Evolutionary conservation across 31 red algal genomes (phyloP).

Genomic region (Odonthalia washingtoniensis): DNA sequence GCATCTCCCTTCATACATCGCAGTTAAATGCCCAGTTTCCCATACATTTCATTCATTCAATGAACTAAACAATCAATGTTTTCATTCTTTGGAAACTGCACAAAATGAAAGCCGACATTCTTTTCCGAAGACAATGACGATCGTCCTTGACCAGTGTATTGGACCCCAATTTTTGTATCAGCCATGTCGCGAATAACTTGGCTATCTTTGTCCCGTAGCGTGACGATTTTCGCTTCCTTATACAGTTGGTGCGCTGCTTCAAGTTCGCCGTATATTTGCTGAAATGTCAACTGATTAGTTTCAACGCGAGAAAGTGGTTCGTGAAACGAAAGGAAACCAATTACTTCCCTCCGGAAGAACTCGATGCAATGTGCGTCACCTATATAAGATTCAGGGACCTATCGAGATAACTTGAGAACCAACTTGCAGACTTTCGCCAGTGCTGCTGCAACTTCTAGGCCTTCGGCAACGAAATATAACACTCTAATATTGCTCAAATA

Average conservation of each 20-base stretch:
- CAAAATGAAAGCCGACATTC: no score
- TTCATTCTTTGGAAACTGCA: no score
- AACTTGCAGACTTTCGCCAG: not conserved
- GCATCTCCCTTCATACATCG: no score
- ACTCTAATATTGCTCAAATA: not conserved
- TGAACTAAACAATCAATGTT: no score
- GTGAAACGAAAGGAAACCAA: not conserved
- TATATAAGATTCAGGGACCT: not conserved
- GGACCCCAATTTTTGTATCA: not conserved
- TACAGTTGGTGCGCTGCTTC: conserved; percentile 3
- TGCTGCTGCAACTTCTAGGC: not conserved
- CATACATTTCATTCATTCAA: no score
- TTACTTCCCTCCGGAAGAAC: not conserved
- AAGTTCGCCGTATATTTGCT: conserved; percentile 1
- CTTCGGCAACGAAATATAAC: not conserved
- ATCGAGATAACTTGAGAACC: not conserved
- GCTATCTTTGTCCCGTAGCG: not conserved
- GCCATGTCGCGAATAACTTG: not conserved
- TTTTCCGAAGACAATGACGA: no score
- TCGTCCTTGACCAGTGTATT: not conserved
- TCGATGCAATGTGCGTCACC: conserved; percentile 10
- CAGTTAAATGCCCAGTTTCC: no score
- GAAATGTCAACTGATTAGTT: not conserved
- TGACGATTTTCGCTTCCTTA: not conserved
- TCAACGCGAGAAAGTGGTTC: not conserved